These are phyloP conservation scores for Coelastrella sp. DNA, from an alignment of 139 green algal genomes.

Conservation along the genomic window DNA sequence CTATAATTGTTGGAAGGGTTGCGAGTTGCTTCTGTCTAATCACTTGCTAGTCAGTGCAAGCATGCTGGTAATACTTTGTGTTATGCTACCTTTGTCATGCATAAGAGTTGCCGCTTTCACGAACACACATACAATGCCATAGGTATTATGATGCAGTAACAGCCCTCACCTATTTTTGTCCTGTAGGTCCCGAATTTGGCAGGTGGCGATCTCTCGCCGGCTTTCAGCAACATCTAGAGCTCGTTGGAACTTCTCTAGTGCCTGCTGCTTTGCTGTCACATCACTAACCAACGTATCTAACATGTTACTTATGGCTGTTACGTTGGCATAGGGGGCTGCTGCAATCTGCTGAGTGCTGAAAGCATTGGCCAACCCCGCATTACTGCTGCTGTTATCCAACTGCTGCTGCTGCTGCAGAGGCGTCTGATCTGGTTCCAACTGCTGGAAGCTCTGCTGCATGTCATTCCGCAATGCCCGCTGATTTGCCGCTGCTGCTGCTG, in stretches of 20 bases:
- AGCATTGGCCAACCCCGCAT: no score
- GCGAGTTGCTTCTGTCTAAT: no score
- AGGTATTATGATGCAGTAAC: background rate
- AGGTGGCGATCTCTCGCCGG: slow-evolving; percentile 50
- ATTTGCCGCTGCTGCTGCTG: background rate
- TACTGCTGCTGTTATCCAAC: no score
- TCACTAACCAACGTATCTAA: slow-evolving; percentile 55
- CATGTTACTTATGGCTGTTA: background rate
- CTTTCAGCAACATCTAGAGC: slow-evolving; percentile 46
- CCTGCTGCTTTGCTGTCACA: slow-evolving; percentile 55
- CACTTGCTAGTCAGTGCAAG: no score
- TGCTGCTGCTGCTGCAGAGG: no score
- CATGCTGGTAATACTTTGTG: no score
- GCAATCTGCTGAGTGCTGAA: no score
- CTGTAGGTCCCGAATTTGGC: slow-evolving; percentile 53
- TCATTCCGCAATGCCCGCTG: background rate
- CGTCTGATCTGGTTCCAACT: no score
- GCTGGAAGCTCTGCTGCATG: background rate
- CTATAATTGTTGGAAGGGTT: no score
- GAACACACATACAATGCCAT: no score
- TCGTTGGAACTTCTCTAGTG: slow-evolving; percentile 55
- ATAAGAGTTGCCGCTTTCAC: no score
- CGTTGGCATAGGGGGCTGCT: background rate
- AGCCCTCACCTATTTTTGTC: background rate
- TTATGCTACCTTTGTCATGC: no score